phyloP scores from a whole-genome alignment of 768 basidiomycete genomes.

The Phaffia australis region DNA sequence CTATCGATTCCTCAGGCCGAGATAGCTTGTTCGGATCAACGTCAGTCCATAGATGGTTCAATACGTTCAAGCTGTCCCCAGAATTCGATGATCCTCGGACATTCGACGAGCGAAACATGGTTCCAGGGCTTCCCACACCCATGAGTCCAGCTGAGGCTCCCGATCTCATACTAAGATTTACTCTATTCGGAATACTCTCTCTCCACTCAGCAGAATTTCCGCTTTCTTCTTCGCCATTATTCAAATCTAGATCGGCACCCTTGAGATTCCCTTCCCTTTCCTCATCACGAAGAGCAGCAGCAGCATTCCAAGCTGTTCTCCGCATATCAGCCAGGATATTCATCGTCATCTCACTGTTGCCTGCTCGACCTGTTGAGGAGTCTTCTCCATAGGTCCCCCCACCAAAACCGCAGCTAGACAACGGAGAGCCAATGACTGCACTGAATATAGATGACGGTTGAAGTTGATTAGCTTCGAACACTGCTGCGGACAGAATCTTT shows the following conservation, averaged over 20 bases:
- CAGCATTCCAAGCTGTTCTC: conserved; percentile 18
- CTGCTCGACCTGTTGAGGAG: too few relatives aligned
- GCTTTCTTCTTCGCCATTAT: neutral
- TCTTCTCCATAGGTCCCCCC: neutral
- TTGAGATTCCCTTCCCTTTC: neutral
- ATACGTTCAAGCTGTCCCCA: neutral
- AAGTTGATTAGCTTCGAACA: conserved; percentile 8
- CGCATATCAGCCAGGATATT: conserved; percentile 20
- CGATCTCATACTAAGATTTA: neutral
- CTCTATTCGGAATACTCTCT: neutral
- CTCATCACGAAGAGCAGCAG: conserved; percentile 14
- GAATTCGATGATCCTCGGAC: conserved; percentile 4
- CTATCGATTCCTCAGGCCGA: too few relatives aligned
- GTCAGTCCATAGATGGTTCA: neutral
- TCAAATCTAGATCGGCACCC: neutral
- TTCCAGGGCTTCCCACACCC: neutral
- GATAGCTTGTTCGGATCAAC: too few relatives aligned
- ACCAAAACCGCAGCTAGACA: neutral
- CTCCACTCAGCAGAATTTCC: neutral
- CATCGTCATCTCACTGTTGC: too few relatives aligned
- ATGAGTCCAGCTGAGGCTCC: neutral
- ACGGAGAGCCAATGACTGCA: too few relatives aligned
- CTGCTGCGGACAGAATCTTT: conserved; percentile 14
- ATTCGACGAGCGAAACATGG: neutral
- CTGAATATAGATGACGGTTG: conserved; percentile 2